Evolutionary conservation across 768 basidiomycete genomes (phyloP).

Genomic region (Dacryopinax primogenitus): DNA sequence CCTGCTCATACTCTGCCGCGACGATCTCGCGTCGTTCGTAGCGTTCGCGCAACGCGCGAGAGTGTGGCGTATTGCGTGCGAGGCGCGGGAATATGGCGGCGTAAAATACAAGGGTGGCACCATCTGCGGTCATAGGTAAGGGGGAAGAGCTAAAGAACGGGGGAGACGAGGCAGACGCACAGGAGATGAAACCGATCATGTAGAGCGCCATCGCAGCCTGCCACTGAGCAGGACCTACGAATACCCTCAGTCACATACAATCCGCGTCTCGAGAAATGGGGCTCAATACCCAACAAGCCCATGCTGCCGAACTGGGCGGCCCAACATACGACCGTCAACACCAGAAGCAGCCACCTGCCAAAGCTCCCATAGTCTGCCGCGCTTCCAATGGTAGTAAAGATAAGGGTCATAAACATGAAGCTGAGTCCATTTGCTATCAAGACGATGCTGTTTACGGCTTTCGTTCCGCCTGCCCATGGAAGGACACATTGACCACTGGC

Average conservation of each 20-base stretch:
- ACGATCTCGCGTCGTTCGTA: slow-evolving; percentile 48
- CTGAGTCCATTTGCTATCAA: slow-evolving; percentile 62
- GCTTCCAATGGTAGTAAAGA: slow-evolving; percentile 65
- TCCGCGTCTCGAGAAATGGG: background rate
- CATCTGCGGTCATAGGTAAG: slow-evolving; percentile 27
- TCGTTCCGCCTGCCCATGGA: slow-evolving; percentile 62
- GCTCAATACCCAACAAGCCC: slow-evolving; percentile 48
- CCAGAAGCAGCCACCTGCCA: slow-evolving; percentile 65
- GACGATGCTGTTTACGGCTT: slow-evolving; percentile 62
- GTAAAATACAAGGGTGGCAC: slow-evolving; percentile 71
- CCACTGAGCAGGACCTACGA: slow-evolving; percentile 53
- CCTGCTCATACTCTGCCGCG: slow-evolving; percentile 51
- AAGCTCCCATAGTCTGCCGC: slow-evolving; percentile 64
- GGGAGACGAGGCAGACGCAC: slow-evolving; percentile 16
- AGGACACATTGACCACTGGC: slow-evolving; percentile 65
- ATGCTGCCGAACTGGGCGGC: slow-evolving; percentile 66
- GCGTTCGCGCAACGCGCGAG: slow-evolving; percentile 41
- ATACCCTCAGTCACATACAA: background rate
- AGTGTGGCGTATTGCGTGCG: slow-evolving; percentile 59
- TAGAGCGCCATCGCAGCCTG: slow-evolving; percentile 62
- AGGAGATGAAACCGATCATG: slow-evolving; percentile 66
- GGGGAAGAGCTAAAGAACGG: background rate
- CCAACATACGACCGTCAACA: slow-evolving; percentile 64
- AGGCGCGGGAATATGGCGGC: slow-evolving; percentile 67
- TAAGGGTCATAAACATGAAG: slow-evolving; percentile 65